Conservation (phyloP, 306 rosid species). For the Cucurbita pepo region DNA sequence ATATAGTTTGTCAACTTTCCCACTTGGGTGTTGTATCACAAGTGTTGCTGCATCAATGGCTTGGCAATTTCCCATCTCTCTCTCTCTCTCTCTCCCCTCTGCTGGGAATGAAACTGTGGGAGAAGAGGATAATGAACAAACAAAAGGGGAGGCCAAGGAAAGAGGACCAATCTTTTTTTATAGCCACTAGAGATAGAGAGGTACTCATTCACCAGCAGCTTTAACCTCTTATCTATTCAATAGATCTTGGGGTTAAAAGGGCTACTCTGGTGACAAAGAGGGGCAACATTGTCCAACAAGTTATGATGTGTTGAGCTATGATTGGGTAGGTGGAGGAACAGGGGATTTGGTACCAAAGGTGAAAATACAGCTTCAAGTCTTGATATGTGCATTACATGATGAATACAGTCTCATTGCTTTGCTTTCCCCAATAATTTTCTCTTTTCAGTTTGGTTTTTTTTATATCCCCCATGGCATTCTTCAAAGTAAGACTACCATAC, state of each 20-base stretch:
- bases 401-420: not conserved
- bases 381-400: constrained; percentile 6
- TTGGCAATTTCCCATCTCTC: constrained; percentile 87
- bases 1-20: constrained; percentile 61
- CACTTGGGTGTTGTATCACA: constrained; percentile 76
- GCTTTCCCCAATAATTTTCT: constrained; percentile 1
- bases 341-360: constrained; percentile 8
- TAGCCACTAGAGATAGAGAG: not conserved
- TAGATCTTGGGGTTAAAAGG: not conserved
- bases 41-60: constrained; percentile 89
- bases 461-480: not conserved
- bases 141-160: constrained; percentile 3
- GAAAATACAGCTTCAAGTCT: constrained; percentile 3
- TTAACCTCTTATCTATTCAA: constrained; percentile 4
- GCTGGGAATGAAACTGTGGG: not conserved
- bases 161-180: constrained; percentile 5
- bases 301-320: constrained; percentile 3
- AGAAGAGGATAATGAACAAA: constrained; percentile 5
- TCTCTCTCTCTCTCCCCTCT: constrained; percentile 9
- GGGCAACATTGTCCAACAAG: constrained; percentile 10
- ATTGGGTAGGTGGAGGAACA: constrained; percentile 12
- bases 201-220: constrained; percentile 4
- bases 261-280: not conserved
- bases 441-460: not conserved
- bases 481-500: constrained; percentile 7